Conservation (phyloP, 2,329 filamentous ascomycete genomes). For the Colletotrichum viniferum region DNA sequence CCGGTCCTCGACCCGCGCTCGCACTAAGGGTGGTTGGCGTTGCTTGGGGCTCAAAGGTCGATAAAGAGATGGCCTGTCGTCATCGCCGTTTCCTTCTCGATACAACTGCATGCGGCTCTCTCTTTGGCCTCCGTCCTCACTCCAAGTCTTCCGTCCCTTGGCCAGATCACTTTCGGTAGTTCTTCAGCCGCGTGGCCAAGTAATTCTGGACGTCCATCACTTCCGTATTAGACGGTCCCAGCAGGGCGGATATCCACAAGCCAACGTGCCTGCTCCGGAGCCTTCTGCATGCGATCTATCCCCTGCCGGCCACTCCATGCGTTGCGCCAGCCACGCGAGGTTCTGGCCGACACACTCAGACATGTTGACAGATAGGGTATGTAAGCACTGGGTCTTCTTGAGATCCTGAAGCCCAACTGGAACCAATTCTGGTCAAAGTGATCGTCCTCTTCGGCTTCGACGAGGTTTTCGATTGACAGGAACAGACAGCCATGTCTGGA, state of each 20-base stretch:
- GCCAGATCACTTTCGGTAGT: not conserved
- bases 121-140: not conserved
- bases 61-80: slow-evolving; percentile 5
- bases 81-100: not conserved
- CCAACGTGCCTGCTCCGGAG: not conserved
- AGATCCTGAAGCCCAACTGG: not conserved
- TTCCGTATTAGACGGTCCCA: not conserved
- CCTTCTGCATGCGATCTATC: slow-evolving; percentile 3
- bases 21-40: slow-evolving; percentile 1
- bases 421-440: not conserved
- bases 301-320: not conserved
- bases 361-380: not conserved
- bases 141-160: not conserved
- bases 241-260: not conserved
- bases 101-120: slow-evolving; percentile 2
- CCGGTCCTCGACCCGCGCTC: not conserved
- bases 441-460: not conserved
- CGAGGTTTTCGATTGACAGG: not conserved
- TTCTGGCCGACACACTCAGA: not conserved
- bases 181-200: not conserved
- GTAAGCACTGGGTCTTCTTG: not conserved
- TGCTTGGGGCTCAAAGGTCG: slow-evolving; percentile 1
- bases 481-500: not conserved
- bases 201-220: not conserved
- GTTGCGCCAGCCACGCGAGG: slow-evolving; percentile 8